Evolutionary conservation across 2,329 filamentous ascomycete genomes (phyloP).

Genomic region (Drechslerella dactyloides): DNA sequence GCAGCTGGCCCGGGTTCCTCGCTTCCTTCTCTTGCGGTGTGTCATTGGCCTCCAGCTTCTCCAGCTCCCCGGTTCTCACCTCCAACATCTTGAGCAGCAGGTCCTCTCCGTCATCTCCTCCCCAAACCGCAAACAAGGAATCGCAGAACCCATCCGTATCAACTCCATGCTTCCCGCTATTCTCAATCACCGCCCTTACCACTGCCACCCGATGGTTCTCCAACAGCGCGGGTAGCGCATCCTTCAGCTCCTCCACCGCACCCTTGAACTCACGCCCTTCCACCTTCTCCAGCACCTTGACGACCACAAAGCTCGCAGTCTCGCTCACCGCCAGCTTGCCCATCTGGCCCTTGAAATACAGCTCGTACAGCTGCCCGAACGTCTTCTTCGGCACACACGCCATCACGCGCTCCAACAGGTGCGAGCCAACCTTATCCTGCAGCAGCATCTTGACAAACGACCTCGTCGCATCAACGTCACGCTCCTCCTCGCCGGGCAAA

Average conservation of each 20-base stretch:
- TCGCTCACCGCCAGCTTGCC: constrained; percentile 84
- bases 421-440: constrained; percentile 88
- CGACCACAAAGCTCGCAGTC: constrained; percentile 84
- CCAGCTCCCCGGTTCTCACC: constrained; percentile 63
- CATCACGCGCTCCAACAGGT: constrained; percentile 85
- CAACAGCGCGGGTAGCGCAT: constrained; percentile 75
- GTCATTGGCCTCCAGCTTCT: constrained; percentile 62
- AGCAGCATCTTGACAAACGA: constrained; percentile 83
- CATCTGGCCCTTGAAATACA: constrained; percentile 79
- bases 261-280: constrained; percentile 82
- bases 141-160: constrained; percentile 61
- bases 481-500: constrained; percentile 76
- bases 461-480: constrained; percentile 74
- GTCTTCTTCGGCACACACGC: constrained; percentile 80
- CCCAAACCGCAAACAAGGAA: constrained; percentile 65
- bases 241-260: constrained; percentile 73
- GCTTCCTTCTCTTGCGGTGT: constrained; percentile 61
- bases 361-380: constrained; percentile 85
- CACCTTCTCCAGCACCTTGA: constrained; percentile 79
- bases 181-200: constrained; percentile 80
- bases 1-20: constrained; percentile 65
- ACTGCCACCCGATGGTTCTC: constrained; percentile 78
- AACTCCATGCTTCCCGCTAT: constrained; percentile 73
- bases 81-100: constrained; percentile 68
- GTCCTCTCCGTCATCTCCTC: constrained; percentile 58